Base-by-base conservation (phyloP, 768 basidiomycete genomes). In the Phaffia australis region DNA sequence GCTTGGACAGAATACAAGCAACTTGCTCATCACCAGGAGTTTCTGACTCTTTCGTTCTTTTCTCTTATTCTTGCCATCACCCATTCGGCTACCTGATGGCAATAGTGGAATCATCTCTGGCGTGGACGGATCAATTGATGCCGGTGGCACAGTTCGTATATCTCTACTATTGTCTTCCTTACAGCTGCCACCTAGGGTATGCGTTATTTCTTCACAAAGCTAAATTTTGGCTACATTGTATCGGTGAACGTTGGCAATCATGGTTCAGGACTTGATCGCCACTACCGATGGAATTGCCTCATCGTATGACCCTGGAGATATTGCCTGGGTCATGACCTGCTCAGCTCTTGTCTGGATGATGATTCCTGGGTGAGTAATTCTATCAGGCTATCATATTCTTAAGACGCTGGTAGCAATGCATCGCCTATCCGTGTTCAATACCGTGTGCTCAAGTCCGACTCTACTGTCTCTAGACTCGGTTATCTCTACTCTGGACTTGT, bases 321-420 rank as follows among this genome's bases (percentile, higher is more conserved):
- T 86, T 56, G 82, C 84, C 7, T 86, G 85, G 86, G 78, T 84
- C 51, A 78, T 92, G 63, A 76, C 83, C 3, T 83, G 84, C 30
- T 90, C 83, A 21, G 91, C 89, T 30, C 80, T 91, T 69, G 89
- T 90, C 47, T 90, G 82, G 81, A 79, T 89, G 69, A 89, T 89
- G 87, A 83, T 88, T 73, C 87, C 86, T 14, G 87, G 87, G 49
- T 54, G 47, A 57, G 84, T 92, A 83, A 77, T 89, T 89, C 78
- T n/a, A 25, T 48, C 27, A 18, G 27, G 6, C 52, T 4, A 3
- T 23, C 19, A 7, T 18, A 16, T 30, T 56, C 21, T 29, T 46
- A 21, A 30, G 52, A 23, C 23, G 27, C 9, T 58, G 19, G 16
- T n/a, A 29, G 21, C 23, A 32, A 1, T n/a, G 21, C 64, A 7